A percentile compares a stretch with the other conserved stretches of the same genome.
Conservation (phyloP, 768 basidiomycete species). For the Rubroboletus satanas region DNA sequence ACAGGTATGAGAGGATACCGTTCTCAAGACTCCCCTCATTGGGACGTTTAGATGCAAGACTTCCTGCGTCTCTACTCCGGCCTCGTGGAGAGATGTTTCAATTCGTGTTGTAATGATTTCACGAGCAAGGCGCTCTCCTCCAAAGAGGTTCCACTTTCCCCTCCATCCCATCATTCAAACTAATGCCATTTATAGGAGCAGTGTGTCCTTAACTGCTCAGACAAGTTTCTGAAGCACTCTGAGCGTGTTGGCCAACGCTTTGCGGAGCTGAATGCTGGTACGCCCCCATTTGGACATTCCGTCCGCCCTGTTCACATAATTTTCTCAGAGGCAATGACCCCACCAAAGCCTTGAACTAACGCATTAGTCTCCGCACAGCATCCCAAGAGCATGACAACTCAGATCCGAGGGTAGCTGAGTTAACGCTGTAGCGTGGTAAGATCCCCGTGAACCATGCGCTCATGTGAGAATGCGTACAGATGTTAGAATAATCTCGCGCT, state of each 20-base stretch:
- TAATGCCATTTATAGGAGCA: conserved; percentile 55
- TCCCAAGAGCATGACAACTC: neutral
- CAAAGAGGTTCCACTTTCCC: conserved; percentile 66
- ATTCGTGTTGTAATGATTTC: conserved; percentile 91
- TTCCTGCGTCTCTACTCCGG: conserved; percentile 93
- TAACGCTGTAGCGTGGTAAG: conserved; percentile 12
- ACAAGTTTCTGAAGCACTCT: conserved; percentile 97
- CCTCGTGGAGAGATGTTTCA: conserved; percentile 96
- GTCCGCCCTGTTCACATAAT: neutral
- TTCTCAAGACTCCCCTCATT: conserved; percentile 4
- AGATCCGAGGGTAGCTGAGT: conserved; percentile 3
- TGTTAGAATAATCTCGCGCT: conserved; percentile 16
- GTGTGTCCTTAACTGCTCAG: conserved; percentile 90
- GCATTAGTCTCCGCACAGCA: neutral
- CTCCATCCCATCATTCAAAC: conserved; percentile 1
- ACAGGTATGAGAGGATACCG: conserved; percentile 55
- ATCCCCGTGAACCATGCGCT: conserved; percentile 5
- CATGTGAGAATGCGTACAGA: conserved; percentile 13
- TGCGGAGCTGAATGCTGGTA: conserved; percentile 89
- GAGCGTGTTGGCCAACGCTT: conserved; percentile 91
- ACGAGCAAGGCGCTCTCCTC: conserved; percentile 90
- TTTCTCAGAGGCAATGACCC: conserved; percentile 30
- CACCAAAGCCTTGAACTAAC: conserved; percentile 28
- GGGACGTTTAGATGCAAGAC: conserved; percentile 83
- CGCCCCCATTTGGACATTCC: conserved; percentile 25